Percentiles rank a stretch among this genome's conserved stretches.
Conservation (phyloP, 352 stramenopile genomes). For the Pythium rishiriense region DNA sequence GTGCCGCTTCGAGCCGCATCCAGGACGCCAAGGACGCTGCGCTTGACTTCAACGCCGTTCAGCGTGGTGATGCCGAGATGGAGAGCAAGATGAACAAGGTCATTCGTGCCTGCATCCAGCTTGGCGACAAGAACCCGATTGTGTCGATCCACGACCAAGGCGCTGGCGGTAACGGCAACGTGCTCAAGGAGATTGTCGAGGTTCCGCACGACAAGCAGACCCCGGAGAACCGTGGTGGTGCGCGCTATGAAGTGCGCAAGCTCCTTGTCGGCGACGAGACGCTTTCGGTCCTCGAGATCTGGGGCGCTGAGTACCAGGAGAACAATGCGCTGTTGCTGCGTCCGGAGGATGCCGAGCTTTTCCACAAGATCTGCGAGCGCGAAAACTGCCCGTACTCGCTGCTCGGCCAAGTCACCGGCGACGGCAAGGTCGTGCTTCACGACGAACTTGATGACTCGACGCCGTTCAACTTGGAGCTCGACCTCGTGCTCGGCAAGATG, state of each 20-base stretch:
- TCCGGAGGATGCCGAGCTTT: slow-evolving; percentile 88
- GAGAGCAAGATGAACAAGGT: slow-evolving; percentile 99
- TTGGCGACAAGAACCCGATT: slow-evolving; percentile 98
- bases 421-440: slow-evolving; percentile 96
- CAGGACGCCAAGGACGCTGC: slow-evolving; percentile 93
- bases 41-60: slow-evolving; percentile 99
- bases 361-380: slow-evolving; percentile 94
- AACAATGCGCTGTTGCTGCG: slow-evolving; percentile 97
- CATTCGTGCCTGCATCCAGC: slow-evolving; percentile 97
- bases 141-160: slow-evolving; percentile 99
- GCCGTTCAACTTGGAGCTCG: slow-evolving; percentile 96
- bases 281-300: slow-evolving; percentile 99
- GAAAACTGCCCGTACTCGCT: slow-evolving; percentile 98
- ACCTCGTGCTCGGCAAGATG: slow-evolving; percentile 99
- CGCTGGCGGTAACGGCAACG: slow-evolving; percentile 99
- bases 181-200: slow-evolving; percentile 99
- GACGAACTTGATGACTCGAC: slow-evolving; percentile 94
- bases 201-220: slow-evolving; percentile 75
- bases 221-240: slow-evolving; percentile 85
- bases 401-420: slow-evolving; percentile 94
- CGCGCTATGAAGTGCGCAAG: slow-evolving; percentile 95
- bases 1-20: slow-evolving; percentile 95
- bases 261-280: slow-evolving; percentile 97
- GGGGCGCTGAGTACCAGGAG: slow-evolving; percentile 99
- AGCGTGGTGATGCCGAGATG: slow-evolving; percentile 99